Evolutionary conservation across 139 green algal genomes (phyloP).

Genomic region (Chlorella vulgaris): DNA sequence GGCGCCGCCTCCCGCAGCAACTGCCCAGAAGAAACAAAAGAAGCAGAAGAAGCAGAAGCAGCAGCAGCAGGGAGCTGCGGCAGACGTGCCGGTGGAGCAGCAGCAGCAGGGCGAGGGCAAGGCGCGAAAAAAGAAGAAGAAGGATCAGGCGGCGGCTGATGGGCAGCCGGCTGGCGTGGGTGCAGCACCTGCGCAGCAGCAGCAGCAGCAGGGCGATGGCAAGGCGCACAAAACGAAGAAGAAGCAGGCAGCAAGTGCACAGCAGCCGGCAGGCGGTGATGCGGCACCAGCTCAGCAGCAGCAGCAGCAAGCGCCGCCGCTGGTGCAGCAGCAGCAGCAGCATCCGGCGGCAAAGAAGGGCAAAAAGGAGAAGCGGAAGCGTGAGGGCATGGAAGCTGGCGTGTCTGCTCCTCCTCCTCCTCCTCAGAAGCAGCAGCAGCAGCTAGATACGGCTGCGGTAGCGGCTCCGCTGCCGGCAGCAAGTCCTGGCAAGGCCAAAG

Average conservation of each 20-base stretch:
- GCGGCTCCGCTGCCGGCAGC: background rate
- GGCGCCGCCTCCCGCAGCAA: background rate
- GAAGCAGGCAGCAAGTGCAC: background rate
- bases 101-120: background rate
- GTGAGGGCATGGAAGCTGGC: background rate
- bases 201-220: background rate
- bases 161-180: background rate
- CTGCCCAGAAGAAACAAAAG: background rate
- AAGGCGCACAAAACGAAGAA: conserved; percentile 5
- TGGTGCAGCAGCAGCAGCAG: background rate
- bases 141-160: background rate
- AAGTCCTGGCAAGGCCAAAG: background rate
- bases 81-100: background rate
- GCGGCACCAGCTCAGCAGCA: background rate
- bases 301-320: conserved; percentile 5
- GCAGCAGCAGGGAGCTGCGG: no score
- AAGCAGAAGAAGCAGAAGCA: background rate
- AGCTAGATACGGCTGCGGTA: background rate
- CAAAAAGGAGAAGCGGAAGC: conserved; percentile 16
- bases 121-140: background rate
- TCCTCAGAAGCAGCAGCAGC: background rate
- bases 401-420: background rate
- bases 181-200: background rate
- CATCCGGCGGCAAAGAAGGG: background rate
- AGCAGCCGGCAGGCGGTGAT: background rate